Percentiles rank a stretch among this genome's conserved stretches.
Conservation (phyloP, 202 grass and related monocot genomes). For the Cymbopogon flexuosus region DNA sequence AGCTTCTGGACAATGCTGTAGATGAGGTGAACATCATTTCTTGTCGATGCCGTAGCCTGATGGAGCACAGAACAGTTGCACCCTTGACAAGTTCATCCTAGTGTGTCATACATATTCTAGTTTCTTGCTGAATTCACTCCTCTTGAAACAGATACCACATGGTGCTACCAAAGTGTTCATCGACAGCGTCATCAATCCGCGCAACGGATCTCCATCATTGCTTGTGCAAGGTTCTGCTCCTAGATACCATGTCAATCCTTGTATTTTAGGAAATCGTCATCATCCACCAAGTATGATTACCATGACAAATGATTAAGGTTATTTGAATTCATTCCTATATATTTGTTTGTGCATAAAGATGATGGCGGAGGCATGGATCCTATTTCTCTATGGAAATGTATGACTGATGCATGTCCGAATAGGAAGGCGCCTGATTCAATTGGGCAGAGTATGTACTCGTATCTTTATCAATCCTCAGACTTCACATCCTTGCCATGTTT, state of each 20-base stretch:
- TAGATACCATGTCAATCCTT: background rate
- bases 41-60: background rate
- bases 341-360: conserved; percentile 26
- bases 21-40: conserved; percentile 43
- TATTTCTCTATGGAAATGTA: conserved; percentile 37
- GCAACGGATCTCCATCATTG: conserved; percentile 29
- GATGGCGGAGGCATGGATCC: conserved; percentile 61
- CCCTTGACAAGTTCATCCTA: too few relatives aligned
- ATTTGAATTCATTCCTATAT: background rate
- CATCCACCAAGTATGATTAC: background rate
- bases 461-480: background rate
- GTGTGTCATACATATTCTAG: background rate
- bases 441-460: conserved; percentile 43
- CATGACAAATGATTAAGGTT: background rate
- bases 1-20: conserved; percentile 56
- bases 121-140: background rate
- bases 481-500: background rate
- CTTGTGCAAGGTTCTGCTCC: conserved; percentile 45
- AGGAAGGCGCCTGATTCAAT: conserved; percentile 41
- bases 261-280: background rate
- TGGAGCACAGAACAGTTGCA: background rate
- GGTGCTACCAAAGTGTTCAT: conserved; percentile 47
- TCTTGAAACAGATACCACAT: conserved; percentile 37
- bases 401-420: conserved; percentile 45
- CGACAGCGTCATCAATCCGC: conserved; percentile 33